Base-by-base conservation (phyloP, 371 early-diverging fungal species). In the Dinochytrium kinnereticum region DNA sequence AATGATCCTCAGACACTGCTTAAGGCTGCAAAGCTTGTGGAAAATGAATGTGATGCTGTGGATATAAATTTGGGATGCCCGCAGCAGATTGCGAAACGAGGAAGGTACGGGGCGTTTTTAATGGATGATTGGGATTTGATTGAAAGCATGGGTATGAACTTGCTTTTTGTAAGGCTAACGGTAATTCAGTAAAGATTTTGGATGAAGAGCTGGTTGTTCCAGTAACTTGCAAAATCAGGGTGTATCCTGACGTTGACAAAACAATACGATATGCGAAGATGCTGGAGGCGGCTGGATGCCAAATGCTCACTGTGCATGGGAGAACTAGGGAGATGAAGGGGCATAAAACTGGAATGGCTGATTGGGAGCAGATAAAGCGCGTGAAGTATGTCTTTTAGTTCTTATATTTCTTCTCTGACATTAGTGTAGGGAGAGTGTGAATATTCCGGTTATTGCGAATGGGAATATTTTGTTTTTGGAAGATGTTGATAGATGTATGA, bases 51-150 rank as follows among this genome's bases (percentile, higher is more conserved):
- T 71, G 96, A 96, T 76, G 99, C 97, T 26, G 94, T 99, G 7
- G 99, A 99, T 83, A 81, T 99, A 40, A 99, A 99, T 70, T 88
- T 99, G 21, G 99, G 99, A 7, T 99, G 99, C 79, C 99, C 99
- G 7, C 91, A 99, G 81, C 90, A 91, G 51, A 99, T 99, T 75
- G 99, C 99, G 19, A 89, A 89, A 64, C 84, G 91, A 59, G 99
- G 99, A 17, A 89, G 91, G 79, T 99, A 99, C 80, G 99, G 99
- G 0, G 91, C 99, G 13, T 99, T 88, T 75, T 81, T 99, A 75
- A 93, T 93, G 90, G 97, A 99, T 50, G 97, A 97, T 55, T 97
- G 98, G 98, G 92, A 94, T 0, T 78, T 96, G 71, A 91, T 98
- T 69, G 87, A 85, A 37, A 79, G 80, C 24, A 84, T 82, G 82